Evolutionary conservation across 2,329 filamentous ascomycete genomes (phyloP).

Genomic region (Cordyceps cicadae): DNA sequence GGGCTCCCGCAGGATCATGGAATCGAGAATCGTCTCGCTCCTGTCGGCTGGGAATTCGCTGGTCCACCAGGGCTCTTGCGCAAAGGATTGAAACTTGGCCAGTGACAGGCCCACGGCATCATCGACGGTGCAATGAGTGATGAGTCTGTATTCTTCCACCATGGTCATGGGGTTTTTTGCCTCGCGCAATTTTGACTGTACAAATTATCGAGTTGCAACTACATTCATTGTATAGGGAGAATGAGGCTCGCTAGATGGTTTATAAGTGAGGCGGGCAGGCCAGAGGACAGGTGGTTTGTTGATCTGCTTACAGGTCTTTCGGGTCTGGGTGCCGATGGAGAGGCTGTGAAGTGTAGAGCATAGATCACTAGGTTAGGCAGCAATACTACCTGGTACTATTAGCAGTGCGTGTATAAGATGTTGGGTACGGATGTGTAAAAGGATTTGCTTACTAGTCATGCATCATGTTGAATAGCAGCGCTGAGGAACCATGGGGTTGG

Average conservation of each 20-base stretch:
- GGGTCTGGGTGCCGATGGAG: neutral
- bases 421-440: too few species aligned
- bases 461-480: too few species aligned
- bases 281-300: neutral
- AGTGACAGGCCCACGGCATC: conserved; percentile 13
- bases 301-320: neutral
- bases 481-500: too few species aligned
- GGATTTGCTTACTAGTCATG: too few species aligned
- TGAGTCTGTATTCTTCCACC: conserved; percentile 1
- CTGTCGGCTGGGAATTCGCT: conserved; percentile 11
- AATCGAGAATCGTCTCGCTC: conserved; percentile 13
- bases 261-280: too few species aligned
- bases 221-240: too few species aligned
- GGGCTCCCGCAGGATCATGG: conserved; percentile 12
- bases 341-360: neutral
- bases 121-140: neutral
- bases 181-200: neutral
- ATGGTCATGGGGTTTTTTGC: neutral
- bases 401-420: too few species aligned
- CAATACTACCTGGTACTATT: neutral
- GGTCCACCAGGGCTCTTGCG: conserved; percentile 17
- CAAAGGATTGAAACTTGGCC: conserved; percentile 17
- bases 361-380: neutral
- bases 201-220: too few species aligned
- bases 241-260: too few species aligned